Percentiles rank a stretch among this genome's conserved stretches.
Evolutionary conservation across 2,329 filamentous ascomycete genomes (phyloP).

Genomic region (Colletotrichum sp.): DNA sequence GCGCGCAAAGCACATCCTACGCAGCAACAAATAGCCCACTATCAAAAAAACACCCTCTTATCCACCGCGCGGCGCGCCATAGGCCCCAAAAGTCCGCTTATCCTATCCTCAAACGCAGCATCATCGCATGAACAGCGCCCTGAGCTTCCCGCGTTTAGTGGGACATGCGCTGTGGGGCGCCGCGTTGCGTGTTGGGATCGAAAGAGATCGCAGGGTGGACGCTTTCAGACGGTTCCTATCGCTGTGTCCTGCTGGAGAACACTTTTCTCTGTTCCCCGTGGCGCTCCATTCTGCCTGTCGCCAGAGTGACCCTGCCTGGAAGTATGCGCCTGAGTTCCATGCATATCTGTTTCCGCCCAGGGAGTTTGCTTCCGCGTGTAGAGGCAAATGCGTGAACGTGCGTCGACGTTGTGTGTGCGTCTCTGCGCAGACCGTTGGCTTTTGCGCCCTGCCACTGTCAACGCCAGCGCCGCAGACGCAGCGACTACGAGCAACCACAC

Average conservation of each 20-base stretch:
- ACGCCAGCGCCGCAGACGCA: neutral
- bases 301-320: neutral
- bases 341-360: neutral
- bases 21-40: neutral
- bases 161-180: neutral
- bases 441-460: neutral
- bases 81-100: neutral
- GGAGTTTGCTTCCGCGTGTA: neutral
- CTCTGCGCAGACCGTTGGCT: constrained; percentile 13
- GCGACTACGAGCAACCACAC: neutral
- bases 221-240: constrained; percentile 1
- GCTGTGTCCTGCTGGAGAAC: neutral
- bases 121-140: constrained; percentile 13
- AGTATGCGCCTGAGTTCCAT: neutral
- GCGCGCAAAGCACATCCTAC: neutral
- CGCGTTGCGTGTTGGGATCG: neutral
- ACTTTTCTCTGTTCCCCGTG: neutral
- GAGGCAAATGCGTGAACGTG: neutral
- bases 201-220: neutral
- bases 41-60: neutral
- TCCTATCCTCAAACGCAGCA: neutral
- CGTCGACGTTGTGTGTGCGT: neutral
- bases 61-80: neutral
- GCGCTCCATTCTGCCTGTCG: neutral
- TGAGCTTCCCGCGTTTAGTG: constrained; percentile 9